Evolutionary conservation across 306 rosid species (phyloP).

Genomic region (Glycyrrhiza uralensis): DNA sequence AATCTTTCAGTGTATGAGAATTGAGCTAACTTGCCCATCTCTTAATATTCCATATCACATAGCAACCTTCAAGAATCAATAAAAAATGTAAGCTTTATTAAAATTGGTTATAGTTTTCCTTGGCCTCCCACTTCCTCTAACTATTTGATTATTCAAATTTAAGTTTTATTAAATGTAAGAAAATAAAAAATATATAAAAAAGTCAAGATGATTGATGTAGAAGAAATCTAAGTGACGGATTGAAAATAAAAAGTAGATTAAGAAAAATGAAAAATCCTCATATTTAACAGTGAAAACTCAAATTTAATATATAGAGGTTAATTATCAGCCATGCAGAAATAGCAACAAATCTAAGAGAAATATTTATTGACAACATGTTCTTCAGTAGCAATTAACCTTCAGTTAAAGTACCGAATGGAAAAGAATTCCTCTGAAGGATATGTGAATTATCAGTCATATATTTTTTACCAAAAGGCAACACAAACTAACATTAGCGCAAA

Average conservation of each 20-base stretch:
- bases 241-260: neutral
- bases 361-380: neutral
- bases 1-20: neutral
- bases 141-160: no score
- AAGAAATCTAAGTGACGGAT: neutral
- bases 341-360: neutral
- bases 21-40: neutral
- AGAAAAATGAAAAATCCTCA: neutral
- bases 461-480: neutral
- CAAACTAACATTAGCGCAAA: slow-evolving; percentile 14
- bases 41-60: slow-evolving; percentile 19
- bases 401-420: slow-evolving; percentile 2
- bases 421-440: slow-evolving; percentile 2
- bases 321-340: neutral
- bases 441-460: neutral
- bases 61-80: slow-evolving; percentile 8
- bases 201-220: neutral
- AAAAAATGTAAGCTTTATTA: no score
- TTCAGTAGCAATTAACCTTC: slow-evolving; percentile 10
- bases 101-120: no score
- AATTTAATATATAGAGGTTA: neutral
- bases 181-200: neutral
- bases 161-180: neutral
- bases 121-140: no score
- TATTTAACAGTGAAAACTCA: neutral